phyloP scores from a whole-genome alignment of 1,284 basidiomycete species.

The Boletus sp. region DNA sequence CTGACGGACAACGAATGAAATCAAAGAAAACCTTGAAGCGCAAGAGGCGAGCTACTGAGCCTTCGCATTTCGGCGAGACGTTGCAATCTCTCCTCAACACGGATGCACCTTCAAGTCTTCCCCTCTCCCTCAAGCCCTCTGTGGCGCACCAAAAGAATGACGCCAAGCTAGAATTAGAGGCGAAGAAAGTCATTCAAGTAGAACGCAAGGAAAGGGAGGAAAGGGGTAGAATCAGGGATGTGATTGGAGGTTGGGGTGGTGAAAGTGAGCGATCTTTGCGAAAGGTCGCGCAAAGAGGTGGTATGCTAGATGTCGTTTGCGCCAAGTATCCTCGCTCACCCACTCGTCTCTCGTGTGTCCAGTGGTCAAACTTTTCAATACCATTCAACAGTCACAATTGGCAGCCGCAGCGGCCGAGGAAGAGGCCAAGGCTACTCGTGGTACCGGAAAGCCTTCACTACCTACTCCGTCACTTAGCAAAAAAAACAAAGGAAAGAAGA shows the following conservation, averaged over 20 bases:
- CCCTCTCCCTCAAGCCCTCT: constrained; percentile 74
- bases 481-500: constrained; percentile 46
- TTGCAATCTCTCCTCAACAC: constrained; percentile 67
- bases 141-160: constrained; percentile 63
- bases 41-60: constrained; percentile 71
- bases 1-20: constrained; percentile 49
- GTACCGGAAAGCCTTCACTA: constrained; percentile 68
- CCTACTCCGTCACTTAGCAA: constrained; percentile 55
- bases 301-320: constrained; percentile 38
- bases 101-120: constrained; percentile 58
- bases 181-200: constrained; percentile 60
- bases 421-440: constrained; percentile 56
- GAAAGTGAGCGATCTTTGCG: constrained; percentile 71
- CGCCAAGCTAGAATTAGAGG: constrained; percentile 66
- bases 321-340: not conserved
- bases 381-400: constrained; percentile 72
- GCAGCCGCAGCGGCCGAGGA: constrained; percentile 49
- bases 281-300: constrained; percentile 80
- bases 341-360: not conserved
- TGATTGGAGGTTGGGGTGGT: constrained; percentile 80
- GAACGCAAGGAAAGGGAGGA: constrained; percentile 78
- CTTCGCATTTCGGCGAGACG: constrained; percentile 69
- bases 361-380: constrained; percentile 82
- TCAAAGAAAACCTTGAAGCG: constrained; percentile 76
- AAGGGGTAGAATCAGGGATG: constrained; percentile 63